Percentiles rank a stretch among this genome's conserved stretches.
phyloP scores from a whole-genome alignment of 106 monocot species.

The Acorus calamus region DNA sequence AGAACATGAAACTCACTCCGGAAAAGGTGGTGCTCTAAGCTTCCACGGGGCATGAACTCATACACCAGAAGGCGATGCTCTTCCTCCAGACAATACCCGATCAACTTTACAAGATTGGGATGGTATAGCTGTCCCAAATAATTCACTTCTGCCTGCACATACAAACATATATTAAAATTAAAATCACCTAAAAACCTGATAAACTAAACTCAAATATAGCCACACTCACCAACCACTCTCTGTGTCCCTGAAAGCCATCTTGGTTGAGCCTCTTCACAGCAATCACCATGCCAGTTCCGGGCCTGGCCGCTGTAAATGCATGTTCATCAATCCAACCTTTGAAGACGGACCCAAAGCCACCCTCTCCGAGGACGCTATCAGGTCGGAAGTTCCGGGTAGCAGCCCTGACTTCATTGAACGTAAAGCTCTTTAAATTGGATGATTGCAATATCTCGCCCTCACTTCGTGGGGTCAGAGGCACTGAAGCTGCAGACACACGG shows the following conservation, averaged over 20 bases:
- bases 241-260: slow-evolving; percentile 3
- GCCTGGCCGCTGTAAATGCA: neutral
- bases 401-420: neutral
- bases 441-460: neutral
- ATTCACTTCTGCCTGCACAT: neutral
- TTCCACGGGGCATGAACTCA: neutral
- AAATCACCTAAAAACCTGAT: neutral
- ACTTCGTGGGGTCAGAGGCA: too few relatives aligned
- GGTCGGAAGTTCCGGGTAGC: neutral
- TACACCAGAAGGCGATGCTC: slow-evolving; percentile 2
- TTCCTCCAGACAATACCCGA: slow-evolving; percentile 5
- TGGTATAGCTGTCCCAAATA: slow-evolving; percentile 3
- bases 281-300: neutral
- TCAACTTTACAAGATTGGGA: slow-evolving; percentile 1
- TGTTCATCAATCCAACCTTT: slow-evolving; percentile 2
- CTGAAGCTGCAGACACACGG: too few relatives aligned
- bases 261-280: slow-evolving; percentile 5
- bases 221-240: slow-evolving; percentile 4
- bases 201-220: neutral
- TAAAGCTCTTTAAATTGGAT: slow-evolving; percentile 1
- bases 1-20: neutral
- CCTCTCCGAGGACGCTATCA: slow-evolving; percentile 1
- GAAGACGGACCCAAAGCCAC: slow-evolving; percentile 2
- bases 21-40: slow-evolving; percentile 2
- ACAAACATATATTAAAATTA: neutral